Evolutionary conservation across 768 basidiomycete species (phyloP).

Genomic region (Leccinum subtestaceum): DNA sequence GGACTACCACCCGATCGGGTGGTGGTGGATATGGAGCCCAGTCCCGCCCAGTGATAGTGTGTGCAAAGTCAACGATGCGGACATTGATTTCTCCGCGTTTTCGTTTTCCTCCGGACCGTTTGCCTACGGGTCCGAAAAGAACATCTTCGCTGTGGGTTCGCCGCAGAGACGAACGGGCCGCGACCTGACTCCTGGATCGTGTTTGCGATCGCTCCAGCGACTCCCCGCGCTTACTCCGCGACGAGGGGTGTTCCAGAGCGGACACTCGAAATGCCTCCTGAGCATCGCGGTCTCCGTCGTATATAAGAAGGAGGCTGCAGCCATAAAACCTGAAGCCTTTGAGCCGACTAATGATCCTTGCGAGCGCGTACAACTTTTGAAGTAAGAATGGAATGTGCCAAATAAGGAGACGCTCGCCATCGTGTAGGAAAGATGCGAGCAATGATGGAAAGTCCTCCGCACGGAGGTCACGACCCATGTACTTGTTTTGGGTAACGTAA

Average conservation of each 20-base stretch:
- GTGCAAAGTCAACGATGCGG: slow-evolving; percentile 97
- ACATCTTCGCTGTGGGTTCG: slow-evolving; percentile 82
- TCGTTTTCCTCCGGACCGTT: slow-evolving; percentile 61
- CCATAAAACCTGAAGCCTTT: slow-evolving; percentile 99
- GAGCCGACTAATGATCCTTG: slow-evolving; percentile 82
- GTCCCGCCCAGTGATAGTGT: slow-evolving; percentile 94
- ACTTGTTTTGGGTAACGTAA: slow-evolving; percentile 94
- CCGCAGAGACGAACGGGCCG: slow-evolving; percentile 49
- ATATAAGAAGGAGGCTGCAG: slow-evolving; percentile 93
- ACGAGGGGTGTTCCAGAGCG: slow-evolving; percentile 61
- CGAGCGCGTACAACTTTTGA: slow-evolving; percentile 91
- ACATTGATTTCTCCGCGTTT: slow-evolving; percentile 92
- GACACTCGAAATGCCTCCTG: slow-evolving; percentile 72
- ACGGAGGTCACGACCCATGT: slow-evolving; percentile 87
- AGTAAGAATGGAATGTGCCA: slow-evolving; percentile 92
- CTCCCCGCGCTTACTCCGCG: slow-evolving; percentile 71
- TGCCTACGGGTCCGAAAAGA: slow-evolving; percentile 61
- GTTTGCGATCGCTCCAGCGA: slow-evolving; percentile 61
- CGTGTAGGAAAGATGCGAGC: slow-evolving; percentile 77
- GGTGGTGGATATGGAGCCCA: slow-evolving; percentile 67
- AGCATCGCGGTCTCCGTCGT: slow-evolving; percentile 89
- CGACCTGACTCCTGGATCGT: slow-evolving; percentile 42
- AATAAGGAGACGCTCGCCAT: slow-evolving; percentile 79
- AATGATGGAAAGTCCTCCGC: slow-evolving; percentile 82
- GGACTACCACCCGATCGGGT: slow-evolving; percentile 36